Evolutionary conservation across 2,329 filamentous ascomycete genomes (phyloP).

Genomic region (Graphilbum fragrans): DNA sequence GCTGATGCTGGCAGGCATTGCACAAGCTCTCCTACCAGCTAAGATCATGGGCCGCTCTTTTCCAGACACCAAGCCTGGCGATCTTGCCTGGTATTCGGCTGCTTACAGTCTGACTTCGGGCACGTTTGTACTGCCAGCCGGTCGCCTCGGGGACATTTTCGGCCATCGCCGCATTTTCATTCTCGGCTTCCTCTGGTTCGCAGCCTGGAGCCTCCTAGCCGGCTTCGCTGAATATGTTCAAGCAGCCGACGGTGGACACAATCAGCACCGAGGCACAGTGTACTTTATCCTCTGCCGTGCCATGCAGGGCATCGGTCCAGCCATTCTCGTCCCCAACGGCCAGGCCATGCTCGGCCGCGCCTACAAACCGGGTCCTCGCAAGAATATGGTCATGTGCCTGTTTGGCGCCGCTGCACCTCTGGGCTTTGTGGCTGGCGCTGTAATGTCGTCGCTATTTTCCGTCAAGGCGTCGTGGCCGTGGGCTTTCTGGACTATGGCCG

Average conservation of each 20-base stretch:
- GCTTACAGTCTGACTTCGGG: constrained; percentile 44
- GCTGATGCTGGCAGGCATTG: constrained; percentile 35
- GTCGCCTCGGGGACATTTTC: constrained; percentile 43
- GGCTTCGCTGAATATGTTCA: constrained; percentile 24
- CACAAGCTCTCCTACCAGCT: constrained; percentile 33
- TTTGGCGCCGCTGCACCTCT: constrained; percentile 34
- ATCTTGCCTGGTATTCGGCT: constrained; percentile 44
- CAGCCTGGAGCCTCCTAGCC: constrained; percentile 36
- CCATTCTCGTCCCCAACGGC: constrained; percentile 51
- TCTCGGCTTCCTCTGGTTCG: constrained; percentile 41
- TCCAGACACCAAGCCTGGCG: constrained; percentile 24
- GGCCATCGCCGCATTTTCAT: constrained; percentile 45
- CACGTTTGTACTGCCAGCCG: constrained; percentile 44
- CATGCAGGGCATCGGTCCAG: constrained; percentile 38
- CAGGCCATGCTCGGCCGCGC: constrained; percentile 49
- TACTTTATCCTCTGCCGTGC: constrained; percentile 14
- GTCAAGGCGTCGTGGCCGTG: constrained; percentile 33
- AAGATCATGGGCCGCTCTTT: constrained; percentile 35
- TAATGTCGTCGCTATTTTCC: constrained; percentile 27
- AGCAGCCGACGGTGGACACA: constrained; percentile 1
- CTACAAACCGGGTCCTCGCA: constrained; percentile 43
- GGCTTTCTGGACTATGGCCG: constrained; percentile 26
- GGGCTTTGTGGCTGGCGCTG: constrained; percentile 29
- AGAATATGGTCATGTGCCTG: constrained; percentile 47
- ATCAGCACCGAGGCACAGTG: constrained; percentile 9